Evolutionary conservation across 2,329 filamentous ascomycete species (phyloP).

Genomic region (Penicillium sp.): DNA sequence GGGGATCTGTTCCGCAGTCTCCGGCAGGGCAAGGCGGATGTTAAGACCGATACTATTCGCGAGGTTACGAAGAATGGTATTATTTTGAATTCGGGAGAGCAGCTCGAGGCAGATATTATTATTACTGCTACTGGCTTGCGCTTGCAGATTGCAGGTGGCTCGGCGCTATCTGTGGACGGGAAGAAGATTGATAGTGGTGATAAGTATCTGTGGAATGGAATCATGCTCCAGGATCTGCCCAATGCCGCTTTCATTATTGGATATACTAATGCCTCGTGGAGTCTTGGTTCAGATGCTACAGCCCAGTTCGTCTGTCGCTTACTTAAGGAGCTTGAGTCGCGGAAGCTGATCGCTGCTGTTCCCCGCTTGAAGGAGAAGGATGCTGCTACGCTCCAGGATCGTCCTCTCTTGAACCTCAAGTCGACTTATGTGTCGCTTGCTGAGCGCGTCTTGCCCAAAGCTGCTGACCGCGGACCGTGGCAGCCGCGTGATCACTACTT

Average conservation of each 20-base stretch:
- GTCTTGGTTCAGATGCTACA: slow-evolving; percentile 46
- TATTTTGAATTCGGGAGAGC: slow-evolving; percentile 46
- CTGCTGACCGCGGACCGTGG: slow-evolving; percentile 44
- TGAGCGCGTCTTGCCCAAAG: slow-evolving; percentile 36
- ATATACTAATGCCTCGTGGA: slow-evolving; percentile 49
- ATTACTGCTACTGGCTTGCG: slow-evolving; percentile 48
- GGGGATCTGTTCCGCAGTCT: slow-evolving; percentile 60
- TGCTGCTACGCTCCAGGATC: slow-evolving; percentile 24
- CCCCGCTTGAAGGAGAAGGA: slow-evolving; percentile 28
- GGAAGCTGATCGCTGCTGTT: slow-evolving; percentile 27
- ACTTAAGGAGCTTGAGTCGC: slow-evolving; percentile 34
- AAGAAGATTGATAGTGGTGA: slow-evolving; percentile 32
- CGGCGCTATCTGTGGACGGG: slow-evolving; percentile 40
- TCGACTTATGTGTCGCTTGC: slow-evolving; percentile 45
- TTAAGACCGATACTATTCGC: slow-evolving; percentile 58
- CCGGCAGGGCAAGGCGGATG: slow-evolving; percentile 50
- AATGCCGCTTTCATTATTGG: slow-evolving; percentile 46
- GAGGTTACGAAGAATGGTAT: slow-evolving; percentile 52
- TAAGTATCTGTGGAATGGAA: slow-evolving; percentile 47
- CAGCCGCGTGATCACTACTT: slow-evolving; percentile 40
- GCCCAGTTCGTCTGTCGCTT: slow-evolving; percentile 42
- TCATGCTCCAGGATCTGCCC: slow-evolving; percentile 48
- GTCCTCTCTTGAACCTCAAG: slow-evolving; percentile 38
- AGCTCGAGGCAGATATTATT: slow-evolving; percentile 45
- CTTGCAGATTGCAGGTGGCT: slow-evolving; percentile 41